phyloP scores from a whole-genome alignment of 805 yeast species.

The Suhomyces sp. region DNA sequence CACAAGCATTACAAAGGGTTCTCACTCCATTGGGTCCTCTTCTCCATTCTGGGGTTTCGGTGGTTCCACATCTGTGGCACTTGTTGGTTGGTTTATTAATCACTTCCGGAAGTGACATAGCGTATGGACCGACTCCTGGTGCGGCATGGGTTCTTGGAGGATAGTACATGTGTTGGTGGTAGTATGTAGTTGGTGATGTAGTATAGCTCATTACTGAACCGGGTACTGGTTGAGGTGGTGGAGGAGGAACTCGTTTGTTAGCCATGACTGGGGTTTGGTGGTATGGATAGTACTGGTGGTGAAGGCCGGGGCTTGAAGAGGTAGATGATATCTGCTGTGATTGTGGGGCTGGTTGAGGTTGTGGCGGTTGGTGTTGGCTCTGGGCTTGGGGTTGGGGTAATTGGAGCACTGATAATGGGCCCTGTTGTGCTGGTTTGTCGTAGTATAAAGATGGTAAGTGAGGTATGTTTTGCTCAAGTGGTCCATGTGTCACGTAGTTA shows the following conservation, averaged over 20 bases:
- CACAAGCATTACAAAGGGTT: constrained; percentile 45
- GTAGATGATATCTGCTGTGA: constrained; percentile 3
- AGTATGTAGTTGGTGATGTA: constrained; percentile 7
- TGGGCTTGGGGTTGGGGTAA: constrained; percentile 6
- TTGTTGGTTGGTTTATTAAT: constrained; percentile 33
- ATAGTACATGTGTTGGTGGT: constrained; percentile 12
- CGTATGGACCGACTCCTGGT: constrained; percentile 3
- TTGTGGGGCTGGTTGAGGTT: neutral
- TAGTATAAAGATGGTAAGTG: constrained; percentile 5
- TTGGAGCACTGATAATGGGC: neutral
- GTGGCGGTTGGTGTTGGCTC: constrained; percentile 5
- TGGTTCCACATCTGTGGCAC: constrained; percentile 45
- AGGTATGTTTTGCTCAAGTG: constrained; percentile 2
- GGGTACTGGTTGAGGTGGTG: neutral
- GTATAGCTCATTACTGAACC: constrained; percentile 3
- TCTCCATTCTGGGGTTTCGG: constrained; percentile 46
- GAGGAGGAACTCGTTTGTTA: constrained; percentile 2
- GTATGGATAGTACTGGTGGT: constrained; percentile 11
- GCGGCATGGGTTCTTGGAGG: constrained; percentile 2
- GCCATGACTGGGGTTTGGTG: constrained; percentile 1
- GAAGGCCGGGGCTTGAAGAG: constrained; percentile 8
- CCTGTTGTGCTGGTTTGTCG: constrained; percentile 1
- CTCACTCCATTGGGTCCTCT: constrained; percentile 45
- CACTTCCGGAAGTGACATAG: constrained; percentile 25
- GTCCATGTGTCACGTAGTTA: constrained; percentile 8